A percentile compares a stretch with the other conserved stretches of the same genome.
Conservation (phyloP, 2,329 filamentous ascomycete genomes). For the Penicillium griseofulvum region DNA sequence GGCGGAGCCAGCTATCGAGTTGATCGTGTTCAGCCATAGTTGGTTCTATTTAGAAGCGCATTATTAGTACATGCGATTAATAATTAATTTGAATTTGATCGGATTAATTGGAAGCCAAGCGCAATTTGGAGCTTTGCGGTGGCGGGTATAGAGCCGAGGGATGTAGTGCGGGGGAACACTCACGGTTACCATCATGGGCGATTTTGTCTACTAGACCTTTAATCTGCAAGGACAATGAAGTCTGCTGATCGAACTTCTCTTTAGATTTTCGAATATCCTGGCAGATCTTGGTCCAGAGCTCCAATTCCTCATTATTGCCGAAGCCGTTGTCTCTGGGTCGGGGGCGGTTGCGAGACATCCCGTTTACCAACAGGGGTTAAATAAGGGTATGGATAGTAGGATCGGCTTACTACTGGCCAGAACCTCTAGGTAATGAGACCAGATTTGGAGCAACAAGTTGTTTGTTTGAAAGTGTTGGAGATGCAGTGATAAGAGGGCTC, state of each 20-base stretch:
- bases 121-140: not conserved
- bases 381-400: not conserved
- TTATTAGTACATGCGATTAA: constrained; percentile 13
- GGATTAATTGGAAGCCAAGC: not conserved
- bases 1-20: constrained; percentile 47
- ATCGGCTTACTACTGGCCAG: not conserved
- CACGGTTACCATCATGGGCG: constrained; percentile 41
- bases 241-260: constrained; percentile 46
- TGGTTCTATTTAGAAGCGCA: constrained; percentile 27
- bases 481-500: constrained; percentile 8
- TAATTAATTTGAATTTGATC: not conserved
- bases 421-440: not conserved
- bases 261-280: constrained; percentile 44
- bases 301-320: constrained; percentile 45
- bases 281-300: constrained; percentile 46
- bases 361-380: not conserved
- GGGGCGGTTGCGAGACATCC: constrained; percentile 45
- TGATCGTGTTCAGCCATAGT: constrained; percentile 43
- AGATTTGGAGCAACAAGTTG: not conserved
- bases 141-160: constrained; percentile 1
- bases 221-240: constrained; percentile 41
- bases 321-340: constrained; percentile 43
- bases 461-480: constrained; percentile 4
- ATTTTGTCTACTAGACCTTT: constrained; percentile 45
- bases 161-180: constrained; percentile 25